A percentile compares a stretch with the other conserved stretches of the same genome.
These are phyloP conservation scores for Rubia occidens DNA, from an alignment of 305 asterid species.

Conservation along the genomic window DNA sequence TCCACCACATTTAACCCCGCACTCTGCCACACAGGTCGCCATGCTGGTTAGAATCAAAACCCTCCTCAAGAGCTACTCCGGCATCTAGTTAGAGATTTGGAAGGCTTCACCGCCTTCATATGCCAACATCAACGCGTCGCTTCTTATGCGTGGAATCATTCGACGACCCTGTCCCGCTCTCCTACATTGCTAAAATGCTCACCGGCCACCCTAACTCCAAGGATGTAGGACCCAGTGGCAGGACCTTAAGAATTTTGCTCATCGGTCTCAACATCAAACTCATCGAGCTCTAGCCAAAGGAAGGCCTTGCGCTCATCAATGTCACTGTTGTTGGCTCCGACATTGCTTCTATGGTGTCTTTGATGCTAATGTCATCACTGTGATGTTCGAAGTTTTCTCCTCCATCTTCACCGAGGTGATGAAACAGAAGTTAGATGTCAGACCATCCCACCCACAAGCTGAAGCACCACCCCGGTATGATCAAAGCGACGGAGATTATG, in stretches of 20 bases:
- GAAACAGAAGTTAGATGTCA: conserved; percentile 78
- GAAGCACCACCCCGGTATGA: conserved; percentile 82
- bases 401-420: conserved; percentile 78
- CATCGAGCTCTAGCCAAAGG: conserved; percentile 69
- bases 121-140: conserved; percentile 56
- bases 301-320: conserved; percentile 83
- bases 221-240: conserved; percentile 56
- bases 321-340: conserved; percentile 92
- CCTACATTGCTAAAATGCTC: conserved; percentile 80
- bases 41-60: conserved; percentile 86
- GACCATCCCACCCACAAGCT: conserved; percentile 69
- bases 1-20: too few species aligned
- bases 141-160: conserved; percentile 82
- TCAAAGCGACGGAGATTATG: conserved; percentile 85
- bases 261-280: conserved; percentile 50
- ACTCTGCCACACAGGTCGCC: conserved; percentile 77
- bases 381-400: conserved; percentile 51
- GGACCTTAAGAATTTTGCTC: conserved; percentile 46
- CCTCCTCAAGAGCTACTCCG: conserved; percentile 76
- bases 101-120: conserved; percentile 64
- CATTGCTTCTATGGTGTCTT: conserved; percentile 62
- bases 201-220: conserved; percentile 72
- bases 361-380: conserved; percentile 47
- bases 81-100: conserved; percentile 75
- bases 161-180: conserved; percentile 73